Conservation (phyloP, 208 protist genomes). For the Acanthamoeba culbertsoni region DNA sequence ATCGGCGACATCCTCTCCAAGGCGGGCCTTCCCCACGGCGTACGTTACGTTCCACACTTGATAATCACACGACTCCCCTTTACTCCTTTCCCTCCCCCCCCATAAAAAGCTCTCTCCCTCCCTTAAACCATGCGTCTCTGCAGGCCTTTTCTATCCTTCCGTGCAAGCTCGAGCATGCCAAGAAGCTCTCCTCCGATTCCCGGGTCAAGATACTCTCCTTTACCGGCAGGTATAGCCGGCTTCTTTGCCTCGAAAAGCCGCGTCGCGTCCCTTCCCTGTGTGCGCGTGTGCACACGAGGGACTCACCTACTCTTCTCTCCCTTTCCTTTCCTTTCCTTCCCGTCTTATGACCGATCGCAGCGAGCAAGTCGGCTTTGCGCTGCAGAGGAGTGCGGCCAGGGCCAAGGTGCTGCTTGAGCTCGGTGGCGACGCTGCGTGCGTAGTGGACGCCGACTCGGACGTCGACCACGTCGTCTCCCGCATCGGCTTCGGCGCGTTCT, state of each 20-base stretch:
- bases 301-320: no score
- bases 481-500: slow-evolving; percentile 77
- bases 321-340: background rate
- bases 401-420: slow-evolving; percentile 61
- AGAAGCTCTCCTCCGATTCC: background rate
- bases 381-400: background rate
- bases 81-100: background rate
- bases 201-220: slow-evolving; percentile 55
- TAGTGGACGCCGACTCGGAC: slow-evolving; percentile 63
- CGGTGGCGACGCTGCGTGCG: slow-evolving; percentile 70
- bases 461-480: slow-evolving; percentile 29
- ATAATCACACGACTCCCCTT: background rate
- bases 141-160: slow-evolving; percentile 31
- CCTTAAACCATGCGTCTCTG: background rate
- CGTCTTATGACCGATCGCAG: background rate
- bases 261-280: no score
- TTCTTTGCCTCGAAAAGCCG: background rate
- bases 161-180: slow-evolving; percentile 48
- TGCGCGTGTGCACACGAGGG: no score
- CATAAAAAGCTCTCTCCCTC: background rate
- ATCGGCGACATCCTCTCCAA: slow-evolving; percentile 72
- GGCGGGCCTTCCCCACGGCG: slow-evolving; percentile 65
- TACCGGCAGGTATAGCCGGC: slow-evolving; percentile 36
- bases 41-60: background rate
- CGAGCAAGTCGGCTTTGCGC: slow-evolving; percentile 6